A percentile compares a stretch with the other conserved stretches of the same genome.
These are phyloP conservation scores for Favolaschia claudopus DNA, from an alignment of 768 basidiomycete genomes.

Conservation along the genomic window DNA sequence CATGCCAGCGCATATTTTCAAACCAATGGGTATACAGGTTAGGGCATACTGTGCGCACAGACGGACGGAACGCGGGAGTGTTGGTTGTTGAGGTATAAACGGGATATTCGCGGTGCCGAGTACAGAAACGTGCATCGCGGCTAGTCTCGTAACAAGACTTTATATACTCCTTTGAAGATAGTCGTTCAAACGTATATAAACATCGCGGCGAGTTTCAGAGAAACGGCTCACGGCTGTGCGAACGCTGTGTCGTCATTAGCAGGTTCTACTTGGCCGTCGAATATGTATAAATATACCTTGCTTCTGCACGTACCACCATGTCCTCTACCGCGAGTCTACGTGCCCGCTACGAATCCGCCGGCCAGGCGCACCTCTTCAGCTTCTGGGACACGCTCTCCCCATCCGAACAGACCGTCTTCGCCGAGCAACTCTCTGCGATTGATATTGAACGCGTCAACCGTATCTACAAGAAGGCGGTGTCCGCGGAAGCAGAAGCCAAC, in stretches of 20 bases:
- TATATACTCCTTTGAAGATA: too few relatives aligned
- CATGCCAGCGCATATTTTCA: too few relatives aligned
- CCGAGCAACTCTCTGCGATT: constrained; percentile 77
- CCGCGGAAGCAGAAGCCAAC: constrained; percentile 62
- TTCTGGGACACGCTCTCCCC: constrained; percentile 83
- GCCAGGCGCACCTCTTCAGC: constrained; percentile 88
- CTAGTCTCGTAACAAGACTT: too few relatives aligned
- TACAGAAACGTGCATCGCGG: neutral
- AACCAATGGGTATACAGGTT: too few relatives aligned
- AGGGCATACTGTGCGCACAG: neutral
- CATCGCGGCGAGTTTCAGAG: constrained; percentile 13
- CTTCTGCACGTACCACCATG: constrained; percentile 49
- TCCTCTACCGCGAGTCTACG: constrained; percentile 63
- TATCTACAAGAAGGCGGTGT: constrained; percentile 80
- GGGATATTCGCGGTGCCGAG: neutral
- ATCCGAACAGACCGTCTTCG: constrained; percentile 67
- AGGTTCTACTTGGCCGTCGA: constrained; percentile 3
- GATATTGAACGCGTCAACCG: constrained; percentile 93
- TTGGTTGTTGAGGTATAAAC: constrained; percentile 11
- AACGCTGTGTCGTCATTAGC: neutral
- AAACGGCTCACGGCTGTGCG: neutral
- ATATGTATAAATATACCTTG: constrained; percentile 1
- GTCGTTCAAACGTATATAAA: constrained; percentile 22
- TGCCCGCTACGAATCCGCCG: constrained; percentile 76
- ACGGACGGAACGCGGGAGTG: constrained; percentile 9